phyloP scores from a whole-genome alignment of 106 monocot genomes.

The Triglochin maritima region DNA sequence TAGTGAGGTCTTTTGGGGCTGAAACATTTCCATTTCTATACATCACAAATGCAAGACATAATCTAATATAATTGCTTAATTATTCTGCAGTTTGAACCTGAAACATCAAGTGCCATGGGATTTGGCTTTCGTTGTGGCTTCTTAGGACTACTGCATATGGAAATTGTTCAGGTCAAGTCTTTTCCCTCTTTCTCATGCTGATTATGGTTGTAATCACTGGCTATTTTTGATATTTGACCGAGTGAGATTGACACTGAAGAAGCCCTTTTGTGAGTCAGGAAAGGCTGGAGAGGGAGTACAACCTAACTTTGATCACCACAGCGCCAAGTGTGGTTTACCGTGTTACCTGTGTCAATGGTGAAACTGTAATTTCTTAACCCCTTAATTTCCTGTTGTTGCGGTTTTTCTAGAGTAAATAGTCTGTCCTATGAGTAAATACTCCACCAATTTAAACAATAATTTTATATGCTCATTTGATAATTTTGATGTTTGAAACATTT shows the following conservation, averaged over 20 bases:
- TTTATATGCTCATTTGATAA: too few relatives aligned
- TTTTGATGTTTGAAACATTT: too few relatives aligned
- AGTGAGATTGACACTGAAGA: too few relatives aligned
- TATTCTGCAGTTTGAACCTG: slow-evolving; percentile 81
- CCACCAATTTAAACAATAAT: too few relatives aligned
- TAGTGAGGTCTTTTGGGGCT: too few relatives aligned
- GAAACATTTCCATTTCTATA: too few relatives aligned
- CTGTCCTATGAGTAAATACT: too few relatives aligned
- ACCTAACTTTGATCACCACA: slow-evolving; percentile 87
- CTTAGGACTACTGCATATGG: slow-evolving; percentile 95
- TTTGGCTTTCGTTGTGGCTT: slow-evolving; percentile 99
- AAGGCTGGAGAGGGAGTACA: slow-evolving; percentile 98
- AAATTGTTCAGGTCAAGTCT: slow-evolving; percentile 96
- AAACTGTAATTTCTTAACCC: slow-evolving; percentile 58
- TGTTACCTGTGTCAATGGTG: slow-evolving; percentile 60
- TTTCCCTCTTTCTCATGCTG: background rate
- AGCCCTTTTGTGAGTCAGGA: slow-evolving; percentile 40
- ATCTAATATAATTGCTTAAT: too few relatives aligned
- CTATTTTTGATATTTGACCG: background rate
- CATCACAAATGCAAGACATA: too few relatives aligned
- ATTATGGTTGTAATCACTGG: background rate
- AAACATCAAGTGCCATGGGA: slow-evolving; percentile 95
- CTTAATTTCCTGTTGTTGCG: background rate
- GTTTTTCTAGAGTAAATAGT: background rate
- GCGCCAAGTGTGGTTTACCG: slow-evolving; percentile 98